Evolutionary conservation across 1,139 yeast species (phyloP), one percentile per base, ranked within the genome.

Genomic region (Candida tropicalis): DNA sequence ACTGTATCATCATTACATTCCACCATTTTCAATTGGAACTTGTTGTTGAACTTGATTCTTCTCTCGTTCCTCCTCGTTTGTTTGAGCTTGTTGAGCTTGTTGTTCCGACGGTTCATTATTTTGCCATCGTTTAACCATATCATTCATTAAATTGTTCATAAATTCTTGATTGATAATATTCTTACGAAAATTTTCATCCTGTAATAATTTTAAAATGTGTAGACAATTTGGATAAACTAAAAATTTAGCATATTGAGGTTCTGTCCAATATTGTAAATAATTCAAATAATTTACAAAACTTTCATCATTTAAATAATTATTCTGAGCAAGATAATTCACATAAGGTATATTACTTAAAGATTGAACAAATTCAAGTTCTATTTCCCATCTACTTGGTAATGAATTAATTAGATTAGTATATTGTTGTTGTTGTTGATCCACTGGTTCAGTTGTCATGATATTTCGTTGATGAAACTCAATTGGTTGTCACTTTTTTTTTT

Each of bases 291-390:
- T 76, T 26, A 87, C 63, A 53, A 87, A 87, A 44, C 73, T 73
- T 16, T 72, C 77, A 53, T 81, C 82, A 40, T 79, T 80, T 32
- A 87, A 68, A 53, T 81, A 82, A 47, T 82, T 83, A 52, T 80
- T 82, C 60, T 87, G 95, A 0, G 95, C 95, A 35, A 87, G 66
- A 54, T 79, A 85, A 55, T 83, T 81, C 46, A 87, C 68, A 54
- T 87, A 87, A 60, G 82, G 90, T 35, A 88, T 82, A 58, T 87
- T 87, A 15, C 91, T 81, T 39, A 87, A 70, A n/a, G 91, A 81
- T 62, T 87, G 96, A 5, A 87, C 88, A 61, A 87, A 87, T 67
- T 86, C 95, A 26, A 86, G 72, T 56, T 86, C 95, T 26, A 86
- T 80, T 55, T 87, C 95, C 87, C 91, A 87, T 51, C 95, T 63